These are phyloP conservation scores for Cystobasidium slooffiae DNA, from an alignment of 1,284 basidiomycete genomes.

Conservation along the genomic window DNA sequence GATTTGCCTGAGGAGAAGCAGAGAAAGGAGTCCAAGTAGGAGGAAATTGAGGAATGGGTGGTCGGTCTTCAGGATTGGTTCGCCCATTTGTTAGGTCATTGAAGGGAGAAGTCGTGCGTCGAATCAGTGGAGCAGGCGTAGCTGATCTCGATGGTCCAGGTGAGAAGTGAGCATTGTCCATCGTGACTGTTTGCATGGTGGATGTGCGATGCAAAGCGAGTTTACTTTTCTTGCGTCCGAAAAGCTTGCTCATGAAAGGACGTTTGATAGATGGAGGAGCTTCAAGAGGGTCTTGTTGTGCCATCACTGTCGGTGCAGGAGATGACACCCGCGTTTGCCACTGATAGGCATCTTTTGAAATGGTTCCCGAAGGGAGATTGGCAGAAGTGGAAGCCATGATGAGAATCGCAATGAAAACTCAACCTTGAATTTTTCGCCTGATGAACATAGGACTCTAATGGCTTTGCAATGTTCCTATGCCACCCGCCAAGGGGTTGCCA, in stretches of 20 bases:
- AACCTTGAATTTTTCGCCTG: no score
- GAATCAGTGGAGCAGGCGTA: neutral
- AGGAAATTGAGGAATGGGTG: neutral
- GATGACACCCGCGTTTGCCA: neutral
- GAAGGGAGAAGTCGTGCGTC: neutral
- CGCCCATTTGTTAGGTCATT: neutral
- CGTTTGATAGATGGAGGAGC: neutral
- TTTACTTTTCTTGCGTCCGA: neutral
- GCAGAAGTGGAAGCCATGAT: neutral
- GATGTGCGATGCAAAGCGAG: neutral
- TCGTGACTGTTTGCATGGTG: constrained; percentile 3
- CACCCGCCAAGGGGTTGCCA: no score
- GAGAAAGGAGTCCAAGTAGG: neutral
- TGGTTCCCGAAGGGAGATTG: neutral
- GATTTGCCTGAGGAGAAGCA: neutral
- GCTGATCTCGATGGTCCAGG: neutral
- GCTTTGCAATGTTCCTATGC: no score
- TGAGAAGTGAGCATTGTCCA: neutral
- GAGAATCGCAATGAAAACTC: no score
- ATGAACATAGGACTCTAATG: no score
- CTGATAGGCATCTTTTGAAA: neutral
- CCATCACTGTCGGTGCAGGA: constrained; percentile 1
- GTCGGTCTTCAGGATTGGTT: neutral
- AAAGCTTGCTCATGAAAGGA: constrained; percentile 24
- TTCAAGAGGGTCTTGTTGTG: neutral